Conservation (phyloP, 2,329 filamentous ascomycete species). For the Balansia obtecta region DNA sequence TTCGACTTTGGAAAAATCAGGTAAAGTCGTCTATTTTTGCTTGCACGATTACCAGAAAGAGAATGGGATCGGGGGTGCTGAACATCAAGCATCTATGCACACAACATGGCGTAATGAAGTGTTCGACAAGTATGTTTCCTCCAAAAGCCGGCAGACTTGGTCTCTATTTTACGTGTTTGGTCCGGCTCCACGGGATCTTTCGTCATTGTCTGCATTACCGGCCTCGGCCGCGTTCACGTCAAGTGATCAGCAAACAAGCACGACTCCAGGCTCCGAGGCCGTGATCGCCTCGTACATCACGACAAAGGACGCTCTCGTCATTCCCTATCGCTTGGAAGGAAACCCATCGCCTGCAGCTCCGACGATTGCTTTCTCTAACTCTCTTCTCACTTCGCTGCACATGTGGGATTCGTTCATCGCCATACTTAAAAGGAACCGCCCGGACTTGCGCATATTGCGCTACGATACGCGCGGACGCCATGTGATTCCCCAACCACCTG, state of each 20-base stretch:
- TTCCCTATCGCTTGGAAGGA: slow-evolving; percentile 69
- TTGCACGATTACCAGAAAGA: slow-evolving; percentile 60
- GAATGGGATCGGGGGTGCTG: slow-evolving; percentile 54
- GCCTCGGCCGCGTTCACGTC: slow-evolving; percentile 38
- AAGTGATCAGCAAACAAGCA: slow-evolving; percentile 41
- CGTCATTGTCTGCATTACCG: slow-evolving; percentile 38
- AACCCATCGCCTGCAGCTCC: slow-evolving; percentile 54
- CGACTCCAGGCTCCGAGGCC: slow-evolving; percentile 36
- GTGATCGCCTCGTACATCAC: slow-evolving; percentile 56
- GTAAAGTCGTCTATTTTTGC: slow-evolving; percentile 42
- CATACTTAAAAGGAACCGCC: slow-evolving; percentile 45
- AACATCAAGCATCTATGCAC: slow-evolving; percentile 48
- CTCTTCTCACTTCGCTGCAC: slow-evolving; percentile 60
- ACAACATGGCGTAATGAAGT: slow-evolving; percentile 52
- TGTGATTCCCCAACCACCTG: slow-evolving; percentile 31
- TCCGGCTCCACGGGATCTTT: slow-evolving; percentile 56
- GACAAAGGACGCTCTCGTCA: slow-evolving; percentile 51
- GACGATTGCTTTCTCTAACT: slow-evolving; percentile 65
- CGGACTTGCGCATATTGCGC: slow-evolving; percentile 59
- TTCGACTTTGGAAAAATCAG: slow-evolving; percentile 44
- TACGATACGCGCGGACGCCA: slow-evolving; percentile 66
- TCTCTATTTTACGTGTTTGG: slow-evolving; percentile 72
- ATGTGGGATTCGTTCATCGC: slow-evolving; percentile 72
- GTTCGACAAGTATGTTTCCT: slow-evolving; percentile 43
- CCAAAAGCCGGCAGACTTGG: slow-evolving; percentile 48